Conservation (phyloP, 2,329 filamentous ascomycete genomes). For the Aspergillus brasiliensis region DNA sequence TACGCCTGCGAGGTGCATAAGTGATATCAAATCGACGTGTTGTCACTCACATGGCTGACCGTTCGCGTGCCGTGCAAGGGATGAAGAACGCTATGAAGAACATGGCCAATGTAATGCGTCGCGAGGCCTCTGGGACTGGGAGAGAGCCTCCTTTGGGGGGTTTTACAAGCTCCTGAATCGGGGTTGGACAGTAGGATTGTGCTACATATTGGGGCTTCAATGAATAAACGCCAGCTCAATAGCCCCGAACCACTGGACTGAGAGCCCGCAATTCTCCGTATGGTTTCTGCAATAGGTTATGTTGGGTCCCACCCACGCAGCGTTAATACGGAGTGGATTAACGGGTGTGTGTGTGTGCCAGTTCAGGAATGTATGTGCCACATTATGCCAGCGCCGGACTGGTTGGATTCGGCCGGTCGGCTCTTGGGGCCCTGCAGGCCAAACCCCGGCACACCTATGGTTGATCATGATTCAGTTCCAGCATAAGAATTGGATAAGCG, state of each 20-base stretch:
- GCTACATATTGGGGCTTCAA: slow-evolving; percentile 10
- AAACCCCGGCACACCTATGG: not conserved
- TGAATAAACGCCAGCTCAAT: slow-evolving; percentile 20
- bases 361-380: slow-evolving; percentile 5
- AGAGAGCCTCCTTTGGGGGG: not conserved
- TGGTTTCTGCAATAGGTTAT: slow-evolving; percentile 14
- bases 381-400: not conserved
- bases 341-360: slow-evolving; percentile 1
- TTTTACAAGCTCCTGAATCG: not conserved
- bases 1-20: not conserved
- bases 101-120: not conserved
- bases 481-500: not conserved
- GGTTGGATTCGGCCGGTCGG: slow-evolving; percentile 4
- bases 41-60: not conserved
- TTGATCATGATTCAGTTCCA: not conserved
- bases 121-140: not conserved
- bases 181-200: not conserved
- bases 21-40: not conserved
- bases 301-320: slow-evolving; percentile 16
- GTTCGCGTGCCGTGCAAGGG: not conserved
- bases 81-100: not conserved
- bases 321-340: slow-evolving; percentile 5
- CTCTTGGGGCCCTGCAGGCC: slow-evolving; percentile 2
- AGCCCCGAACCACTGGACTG: slow-evolving; percentile 18
- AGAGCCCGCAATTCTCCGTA: slow-evolving; percentile 26